Percentiles rank a stretch among this genome's conserved stretches.
Conservation (phyloP, 345 rosid species). For the Salix exigua region DNA sequence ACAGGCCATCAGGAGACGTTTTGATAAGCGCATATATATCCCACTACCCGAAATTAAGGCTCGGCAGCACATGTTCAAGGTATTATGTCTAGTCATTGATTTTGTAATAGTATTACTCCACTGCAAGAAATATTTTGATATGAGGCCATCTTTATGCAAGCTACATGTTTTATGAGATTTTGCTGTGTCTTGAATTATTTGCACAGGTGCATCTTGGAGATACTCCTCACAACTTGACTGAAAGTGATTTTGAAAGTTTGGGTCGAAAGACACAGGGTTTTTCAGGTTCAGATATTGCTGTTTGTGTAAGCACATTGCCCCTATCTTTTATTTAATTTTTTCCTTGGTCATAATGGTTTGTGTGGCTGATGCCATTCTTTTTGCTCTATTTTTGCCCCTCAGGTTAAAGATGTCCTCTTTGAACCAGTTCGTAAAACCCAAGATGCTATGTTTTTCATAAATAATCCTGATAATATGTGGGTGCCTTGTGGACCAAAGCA, state of each 20-base stretch:
- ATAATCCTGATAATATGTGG: constrained; percentile 61
- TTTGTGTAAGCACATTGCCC: constrained; percentile 61
- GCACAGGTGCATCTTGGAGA: constrained; percentile 89
- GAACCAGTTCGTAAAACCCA: constrained; percentile 94
- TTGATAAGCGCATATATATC: constrained; percentile 94
- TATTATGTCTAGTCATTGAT: constrained; percentile 18
- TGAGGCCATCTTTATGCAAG: not conserved
- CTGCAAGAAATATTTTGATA: not conserved
- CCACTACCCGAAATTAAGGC: constrained; percentile 94
- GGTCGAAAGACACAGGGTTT: constrained; percentile 80
- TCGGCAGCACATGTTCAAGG: constrained; percentile 91
- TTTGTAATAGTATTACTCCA: not conserved
- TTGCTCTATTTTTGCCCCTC: not conserved
- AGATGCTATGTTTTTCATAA: constrained; percentile 77
- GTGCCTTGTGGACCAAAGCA: constrained; percentile 91
- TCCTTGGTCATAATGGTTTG: not conserved
- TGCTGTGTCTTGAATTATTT: constrained; percentile 14
- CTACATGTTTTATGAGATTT: not conserved
- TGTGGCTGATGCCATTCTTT: not conserved
- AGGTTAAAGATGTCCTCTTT: constrained; percentile 92
- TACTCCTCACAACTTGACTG: constrained; percentile 85
- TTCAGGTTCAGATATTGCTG: constrained; percentile 92
- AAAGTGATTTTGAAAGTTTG: constrained; percentile 78
- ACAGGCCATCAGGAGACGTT: constrained; percentile 90
- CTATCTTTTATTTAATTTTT: not conserved